These are phyloP conservation scores for Aspergillus fructus DNA, from an alignment of 2,329 filamentous ascomycete species.

Conservation along the genomic window DNA sequence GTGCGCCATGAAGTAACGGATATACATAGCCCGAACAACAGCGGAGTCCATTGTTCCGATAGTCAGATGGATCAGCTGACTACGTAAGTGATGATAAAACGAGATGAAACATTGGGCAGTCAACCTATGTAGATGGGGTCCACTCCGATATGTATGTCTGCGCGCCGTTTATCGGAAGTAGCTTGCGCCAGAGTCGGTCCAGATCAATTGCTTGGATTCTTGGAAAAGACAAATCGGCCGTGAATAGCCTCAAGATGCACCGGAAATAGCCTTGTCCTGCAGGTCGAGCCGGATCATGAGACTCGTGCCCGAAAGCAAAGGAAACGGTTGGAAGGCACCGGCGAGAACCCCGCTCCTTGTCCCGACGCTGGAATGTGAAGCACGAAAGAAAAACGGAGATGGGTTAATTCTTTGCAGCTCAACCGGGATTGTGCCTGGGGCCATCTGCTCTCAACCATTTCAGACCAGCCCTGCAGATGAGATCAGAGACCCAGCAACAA, in stretches of 20 bases:
- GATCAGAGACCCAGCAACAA: background rate
- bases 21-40: background rate
- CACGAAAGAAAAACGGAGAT: constrained; percentile 30
- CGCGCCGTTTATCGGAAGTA: background rate
- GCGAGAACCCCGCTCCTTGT: constrained; percentile 16
- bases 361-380: constrained; percentile 18
- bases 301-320: constrained; percentile 9
- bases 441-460: background rate
- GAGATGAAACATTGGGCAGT: background rate
- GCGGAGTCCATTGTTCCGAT: too few species aligned
- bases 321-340: constrained; percentile 19
- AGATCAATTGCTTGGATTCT: background rate
- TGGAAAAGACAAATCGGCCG: constrained; percentile 10
- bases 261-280: constrained; percentile 7
- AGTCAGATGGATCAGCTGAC: background rate
- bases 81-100: background rate
- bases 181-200: background rate
- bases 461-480: background rate
- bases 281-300: background rate
- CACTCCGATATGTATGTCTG: background rate
- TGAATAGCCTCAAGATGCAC: constrained; percentile 3
- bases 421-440: background rate
- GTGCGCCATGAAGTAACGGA: too few species aligned
- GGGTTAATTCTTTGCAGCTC: constrained; percentile 15
- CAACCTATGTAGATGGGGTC: background rate